Evolutionary conservation across 2,329 filamentous ascomycete species (phyloP).

Genomic region (Aspergillus sp.): DNA sequence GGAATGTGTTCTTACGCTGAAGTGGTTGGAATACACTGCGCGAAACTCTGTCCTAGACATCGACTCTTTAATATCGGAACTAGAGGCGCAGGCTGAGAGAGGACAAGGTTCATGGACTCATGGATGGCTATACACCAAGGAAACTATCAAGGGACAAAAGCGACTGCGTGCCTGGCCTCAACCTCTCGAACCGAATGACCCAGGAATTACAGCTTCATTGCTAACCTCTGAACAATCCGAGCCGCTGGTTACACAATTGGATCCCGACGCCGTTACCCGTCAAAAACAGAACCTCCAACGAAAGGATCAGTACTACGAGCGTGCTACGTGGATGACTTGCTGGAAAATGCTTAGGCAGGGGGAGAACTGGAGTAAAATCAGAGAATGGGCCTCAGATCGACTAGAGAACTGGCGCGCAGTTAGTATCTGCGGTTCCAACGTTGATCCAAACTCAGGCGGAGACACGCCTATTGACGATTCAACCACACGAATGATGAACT

Average conservation of each 20-base stretch:
- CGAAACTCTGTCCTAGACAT: conserved; percentile 68
- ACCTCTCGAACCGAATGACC: conserved; percentile 62
- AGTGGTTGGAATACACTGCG: conserved; percentile 82
- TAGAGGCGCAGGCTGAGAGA: conserved; percentile 73
- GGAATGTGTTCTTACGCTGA: conserved; percentile 76
- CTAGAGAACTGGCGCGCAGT: conserved; percentile 88
- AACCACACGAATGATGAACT: conserved; percentile 45
- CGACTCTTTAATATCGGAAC: conserved; percentile 71
- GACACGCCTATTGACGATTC: conserved; percentile 36
- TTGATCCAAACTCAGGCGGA: conserved; percentile 28
- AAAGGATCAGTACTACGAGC: conserved; percentile 85
- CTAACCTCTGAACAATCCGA: conserved; percentile 60
- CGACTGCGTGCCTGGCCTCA: conserved; percentile 68
- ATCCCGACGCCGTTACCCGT: conserved; percentile 83
- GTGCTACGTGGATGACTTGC: conserved; percentile 88
- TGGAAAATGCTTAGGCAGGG: conserved; percentile 90
- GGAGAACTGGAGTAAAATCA: conserved; percentile 69
- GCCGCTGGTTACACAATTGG: conserved; percentile 78
- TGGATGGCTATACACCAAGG: conserved; percentile 89
- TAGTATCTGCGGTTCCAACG: conserved; percentile 66
- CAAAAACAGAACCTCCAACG: conserved; percentile 75
- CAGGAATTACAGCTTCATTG: conserved; percentile 57
- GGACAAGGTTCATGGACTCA: conserved; percentile 76
- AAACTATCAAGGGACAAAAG: conserved; percentile 87
- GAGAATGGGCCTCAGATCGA: conserved; percentile 81